Evolutionary conservation across 1,284 basidiomycete genomes (phyloP).

Genomic region (Irpex sp.): DNA sequence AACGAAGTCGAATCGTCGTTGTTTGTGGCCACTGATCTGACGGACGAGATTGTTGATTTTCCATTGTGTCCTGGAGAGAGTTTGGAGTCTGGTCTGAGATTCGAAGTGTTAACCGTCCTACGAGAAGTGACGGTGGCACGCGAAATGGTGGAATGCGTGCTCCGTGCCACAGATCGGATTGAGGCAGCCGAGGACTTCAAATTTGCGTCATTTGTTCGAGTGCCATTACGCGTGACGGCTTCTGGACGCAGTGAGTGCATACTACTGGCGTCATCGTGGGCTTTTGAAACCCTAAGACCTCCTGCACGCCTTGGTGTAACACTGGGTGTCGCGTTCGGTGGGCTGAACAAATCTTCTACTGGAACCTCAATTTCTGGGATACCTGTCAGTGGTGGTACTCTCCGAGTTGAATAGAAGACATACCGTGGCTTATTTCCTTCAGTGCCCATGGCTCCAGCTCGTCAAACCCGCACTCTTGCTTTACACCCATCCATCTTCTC

Average conservation of each 20-base stretch:
- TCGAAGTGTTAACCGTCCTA: constrained; percentile 19
- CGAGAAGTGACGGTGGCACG: constrained; percentile 21
- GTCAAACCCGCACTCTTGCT: constrained; percentile 80
- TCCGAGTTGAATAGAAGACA: constrained; percentile 22
- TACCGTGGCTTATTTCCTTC: constrained; percentile 85
- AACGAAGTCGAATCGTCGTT: constrained; percentile 15
- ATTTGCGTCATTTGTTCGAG: constrained; percentile 22
- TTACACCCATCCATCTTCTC: constrained; percentile 73
- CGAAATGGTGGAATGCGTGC: constrained; percentile 33
- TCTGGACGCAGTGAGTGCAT: constrained; percentile 56
- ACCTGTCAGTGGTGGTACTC: not conserved
- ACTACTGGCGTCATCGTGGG: constrained; percentile 42
- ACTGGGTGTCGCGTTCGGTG: constrained; percentile 18
- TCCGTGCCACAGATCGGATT: constrained; percentile 43
- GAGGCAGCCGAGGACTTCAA: constrained; percentile 35
- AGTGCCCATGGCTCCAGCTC: constrained; percentile 80
- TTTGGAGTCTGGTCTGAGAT: constrained; percentile 61
- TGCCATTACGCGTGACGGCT: constrained; percentile 46
- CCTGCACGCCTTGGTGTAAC: constrained; percentile 12
- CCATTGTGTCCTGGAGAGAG: constrained; percentile 41
- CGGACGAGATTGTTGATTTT: constrained; percentile 8
- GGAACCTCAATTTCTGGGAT: constrained; percentile 74
- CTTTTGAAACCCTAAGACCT: constrained; percentile 12
- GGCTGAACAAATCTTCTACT: constrained; percentile 63
- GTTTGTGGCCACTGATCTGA: constrained; percentile 16